These are phyloP conservation scores for Coprinellus aureogranulatus DNA, from an alignment of 768 basidiomycete species.

Conservation along the genomic window DNA sequence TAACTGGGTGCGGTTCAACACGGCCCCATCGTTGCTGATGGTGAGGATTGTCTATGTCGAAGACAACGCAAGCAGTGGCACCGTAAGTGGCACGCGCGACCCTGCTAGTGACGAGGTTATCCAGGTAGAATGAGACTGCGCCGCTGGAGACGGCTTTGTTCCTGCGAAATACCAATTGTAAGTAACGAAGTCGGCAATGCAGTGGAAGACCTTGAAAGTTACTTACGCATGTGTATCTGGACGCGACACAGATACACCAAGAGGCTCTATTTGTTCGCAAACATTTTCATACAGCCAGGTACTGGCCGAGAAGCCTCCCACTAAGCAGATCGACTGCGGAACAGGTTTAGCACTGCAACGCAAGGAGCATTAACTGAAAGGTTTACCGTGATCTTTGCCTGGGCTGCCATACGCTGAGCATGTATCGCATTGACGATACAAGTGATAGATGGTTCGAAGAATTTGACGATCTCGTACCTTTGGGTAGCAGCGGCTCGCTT, in stretches of 20 bases:
- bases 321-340: slow-evolving; percentile 33
- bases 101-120: slow-evolving; percentile 47
- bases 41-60: slow-evolving; percentile 28
- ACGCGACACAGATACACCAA: slow-evolving; percentile 34
- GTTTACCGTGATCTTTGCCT: background rate
- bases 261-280: slow-evolving; percentile 27
- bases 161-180: slow-evolving; percentile 10
- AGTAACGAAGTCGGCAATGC: background rate
- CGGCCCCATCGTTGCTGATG: slow-evolving; percentile 40
- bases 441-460: slow-evolving; percentile 34
- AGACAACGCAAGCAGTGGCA: slow-evolving; percentile 35
- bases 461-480: slow-evolving; percentile 29
- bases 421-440: slow-evolving; percentile 30
- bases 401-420: background rate
- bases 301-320: slow-evolving; percentile 50
- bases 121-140: slow-evolving; percentile 38
- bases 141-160: slow-evolving; percentile 56
- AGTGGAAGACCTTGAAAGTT: background rate
- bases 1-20: background rate
- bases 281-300: slow-evolving; percentile 42
- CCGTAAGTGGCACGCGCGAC: slow-evolving; percentile 50
- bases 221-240: slow-evolving; percentile 46
- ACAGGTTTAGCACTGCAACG: background rate
- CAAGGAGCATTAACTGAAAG: background rate
- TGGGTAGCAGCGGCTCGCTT: background rate